Evolutionary conservation across 2,329 filamentous ascomycete genomes (phyloP), one percentile per base, ranked within the genome.

Genomic region (Diplodia intermedia): DNA sequence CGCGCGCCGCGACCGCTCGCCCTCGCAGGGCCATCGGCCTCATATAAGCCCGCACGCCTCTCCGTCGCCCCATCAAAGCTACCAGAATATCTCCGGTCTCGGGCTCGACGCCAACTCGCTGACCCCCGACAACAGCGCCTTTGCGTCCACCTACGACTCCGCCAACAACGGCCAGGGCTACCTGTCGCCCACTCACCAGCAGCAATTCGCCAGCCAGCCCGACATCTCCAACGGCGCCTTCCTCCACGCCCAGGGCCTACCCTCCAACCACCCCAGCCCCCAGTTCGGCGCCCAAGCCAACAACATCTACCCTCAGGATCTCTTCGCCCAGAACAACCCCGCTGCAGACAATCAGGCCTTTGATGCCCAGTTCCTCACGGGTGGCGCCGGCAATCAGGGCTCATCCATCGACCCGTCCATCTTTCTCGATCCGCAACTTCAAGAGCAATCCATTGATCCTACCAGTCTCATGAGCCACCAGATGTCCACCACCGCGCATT

Each of bases 1-100:
- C 80, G 82, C 84, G 78, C 83, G 85, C 76, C 82, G 86, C 77
- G 87, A 87, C 76, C 87, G 88, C 76, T 90, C 88, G 73, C 86
- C 85, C 72, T 89, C 89, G 75, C 82, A 83, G 76, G 83, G 84
- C 71, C 84, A 86, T 73, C 77, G 74, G 76, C 78, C 82, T 82
- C 84, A 88, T 89, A 90, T 91, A 89, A 90, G 86, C 78, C 87
- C 88, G 78, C 86, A 82, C 72, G 88, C 88, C 79, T 90, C 89
- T 74, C 86, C 88, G 73, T 87, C 88, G 76, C 86, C 86, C 77
- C 85, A 78, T 74, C 78, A 80, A 79, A 83, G 83, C 73, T 86
- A 85, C 74, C 82, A 84, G 76, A 81, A 84, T 76, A 83, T 83
- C 65, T 85, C 73, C 82, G 89, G 87, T 86, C 75, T 83, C 90